These are phyloP conservation scores for Rhodotorula sp. DNA, from an alignment of 1,284 basidiomycete genomes.

Conservation along the genomic window DNA sequence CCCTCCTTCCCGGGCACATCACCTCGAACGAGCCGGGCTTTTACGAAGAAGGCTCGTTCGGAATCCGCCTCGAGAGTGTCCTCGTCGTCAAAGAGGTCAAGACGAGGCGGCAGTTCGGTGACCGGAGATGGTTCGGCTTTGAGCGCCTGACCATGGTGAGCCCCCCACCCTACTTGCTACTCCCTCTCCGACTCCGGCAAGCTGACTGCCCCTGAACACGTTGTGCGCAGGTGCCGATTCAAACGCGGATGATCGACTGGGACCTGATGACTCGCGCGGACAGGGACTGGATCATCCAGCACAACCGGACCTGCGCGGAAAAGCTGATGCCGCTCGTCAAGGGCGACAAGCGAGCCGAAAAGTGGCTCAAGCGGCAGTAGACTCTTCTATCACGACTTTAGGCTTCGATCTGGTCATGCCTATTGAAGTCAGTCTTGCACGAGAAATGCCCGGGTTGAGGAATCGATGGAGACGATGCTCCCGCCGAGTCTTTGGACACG, in stretches of 20 bases:
- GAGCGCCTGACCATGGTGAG: conserved; percentile 50
- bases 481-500: no score
- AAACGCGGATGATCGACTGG: conserved; percentile 46
- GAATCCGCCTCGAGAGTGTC: conserved; percentile 89
- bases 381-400: not conserved
- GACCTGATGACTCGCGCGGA: conserved; percentile 46
- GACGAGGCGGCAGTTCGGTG: conserved; percentile 23
- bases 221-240: conserved; percentile 39
- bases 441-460: no score
- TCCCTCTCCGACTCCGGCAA: not conserved
- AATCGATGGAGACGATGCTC: no score
- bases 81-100: conserved; percentile 55
- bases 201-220: not conserved
- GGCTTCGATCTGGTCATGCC: no score
- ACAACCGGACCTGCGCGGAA: conserved; percentile 46
- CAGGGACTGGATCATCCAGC: conserved; percentile 47
- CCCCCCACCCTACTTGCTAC: not conserved
- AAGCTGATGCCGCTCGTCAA: conserved; percentile 45
- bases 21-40: conserved; percentile 94
- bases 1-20: conserved; percentile 80
- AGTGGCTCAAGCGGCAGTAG: conserved; percentile 30
- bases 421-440: no score
- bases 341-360: conserved; percentile 28
- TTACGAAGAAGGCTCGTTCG: conserved; percentile 83
- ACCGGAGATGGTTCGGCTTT: conserved; percentile 48